These are phyloP conservation scores for Starmera quercuum DNA, from an alignment of 805 yeast genomes.

Conservation along the genomic window DNA sequence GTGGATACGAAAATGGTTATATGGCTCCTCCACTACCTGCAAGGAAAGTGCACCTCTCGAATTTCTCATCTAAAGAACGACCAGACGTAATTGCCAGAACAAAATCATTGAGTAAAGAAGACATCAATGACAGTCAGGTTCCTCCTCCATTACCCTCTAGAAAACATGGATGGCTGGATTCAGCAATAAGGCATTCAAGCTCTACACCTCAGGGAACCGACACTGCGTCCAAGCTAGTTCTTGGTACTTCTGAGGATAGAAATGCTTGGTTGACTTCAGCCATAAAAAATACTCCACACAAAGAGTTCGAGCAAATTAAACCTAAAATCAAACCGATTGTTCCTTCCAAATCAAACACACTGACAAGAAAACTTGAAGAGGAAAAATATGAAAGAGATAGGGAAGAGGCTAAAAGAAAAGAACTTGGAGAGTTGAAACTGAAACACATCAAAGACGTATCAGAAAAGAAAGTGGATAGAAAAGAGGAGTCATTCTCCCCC, in stretches of 20 bases:
- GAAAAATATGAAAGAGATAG: background rate
- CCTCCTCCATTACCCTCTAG: background rate
- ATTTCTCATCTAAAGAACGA: too few relatives aligned
- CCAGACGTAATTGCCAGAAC: too few relatives aligned
- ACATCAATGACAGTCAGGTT: too few relatives aligned
- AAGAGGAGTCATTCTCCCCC: conserved; percentile 4
- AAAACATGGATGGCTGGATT: conserved; percentile 6
- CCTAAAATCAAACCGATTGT: conserved; percentile 24
- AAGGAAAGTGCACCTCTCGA: too few relatives aligned
- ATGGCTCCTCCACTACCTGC: background rate
- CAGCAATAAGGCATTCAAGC: conserved; percentile 5
- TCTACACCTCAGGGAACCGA: conserved; percentile 5
- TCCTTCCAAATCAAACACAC: conserved; percentile 21
- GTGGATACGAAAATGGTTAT: background rate
- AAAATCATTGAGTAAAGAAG: too few relatives aligned
- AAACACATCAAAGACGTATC: conserved; percentile 5
- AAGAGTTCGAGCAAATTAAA: conserved; percentile 3
- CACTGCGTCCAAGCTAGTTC: background rate
- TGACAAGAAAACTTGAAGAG: conserved; percentile 25
- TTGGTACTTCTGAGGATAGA: background rate
- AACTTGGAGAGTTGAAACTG: conserved; percentile 7
- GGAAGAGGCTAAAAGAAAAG: conserved; percentile 6
- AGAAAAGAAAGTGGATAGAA: background rate
- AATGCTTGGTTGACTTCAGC: conserved; percentile 2
- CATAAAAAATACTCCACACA: background rate